phyloP scores from a whole-genome alignment of 1,284 basidiomycete genomes.

The Marasmius fiardii region DNA sequence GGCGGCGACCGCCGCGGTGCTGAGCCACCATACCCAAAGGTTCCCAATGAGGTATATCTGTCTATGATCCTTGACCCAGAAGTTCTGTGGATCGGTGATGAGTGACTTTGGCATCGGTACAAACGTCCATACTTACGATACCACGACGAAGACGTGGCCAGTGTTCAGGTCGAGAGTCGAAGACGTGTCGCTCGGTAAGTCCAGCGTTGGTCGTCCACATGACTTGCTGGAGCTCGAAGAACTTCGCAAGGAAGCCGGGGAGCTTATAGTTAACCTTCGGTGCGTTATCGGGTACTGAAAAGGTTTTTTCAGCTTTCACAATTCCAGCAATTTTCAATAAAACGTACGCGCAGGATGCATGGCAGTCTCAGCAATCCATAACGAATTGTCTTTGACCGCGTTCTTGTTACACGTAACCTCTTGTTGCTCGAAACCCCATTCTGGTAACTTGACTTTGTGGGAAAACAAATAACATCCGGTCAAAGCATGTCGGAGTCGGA shows the following conservation, averaged over 20 bases:
- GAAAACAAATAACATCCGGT: constrained; percentile 97
- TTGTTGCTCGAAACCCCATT: constrained; percentile 98
- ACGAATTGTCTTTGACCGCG: constrained; percentile 83
- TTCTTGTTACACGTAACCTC: constrained; percentile 99
- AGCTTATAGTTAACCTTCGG: constrained; percentile 85
- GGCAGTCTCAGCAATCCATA: constrained; percentile 95
- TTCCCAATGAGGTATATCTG: constrained; percentile 97
- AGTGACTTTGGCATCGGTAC: not conserved
- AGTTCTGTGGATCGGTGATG: constrained; percentile 58
- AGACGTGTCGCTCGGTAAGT: constrained; percentile 91
- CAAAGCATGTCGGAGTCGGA: constrained; percentile 82
- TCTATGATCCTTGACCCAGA: constrained; percentile 96
- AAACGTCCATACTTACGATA: constrained; percentile 62
- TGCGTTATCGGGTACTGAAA: constrained; percentile 64
- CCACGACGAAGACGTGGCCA: constrained; percentile 92
- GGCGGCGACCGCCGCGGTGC: constrained; percentile 62
- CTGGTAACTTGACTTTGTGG: constrained; percentile 95
- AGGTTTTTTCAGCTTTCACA: not conserved
- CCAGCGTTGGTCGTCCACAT: constrained; percentile 99
- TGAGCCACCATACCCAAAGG: constrained; percentile 89
- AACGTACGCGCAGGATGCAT: constrained; percentile 72
- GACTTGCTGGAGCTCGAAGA: constrained; percentile 88
- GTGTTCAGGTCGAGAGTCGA: constrained; percentile 85
- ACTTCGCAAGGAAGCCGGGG: constrained; percentile 88
- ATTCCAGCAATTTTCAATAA: not conserved